Base-by-base conservation (phyloP, 2,329 filamentous ascomycete species). In the Dryadomyces quercus-mongolicae region DNA sequence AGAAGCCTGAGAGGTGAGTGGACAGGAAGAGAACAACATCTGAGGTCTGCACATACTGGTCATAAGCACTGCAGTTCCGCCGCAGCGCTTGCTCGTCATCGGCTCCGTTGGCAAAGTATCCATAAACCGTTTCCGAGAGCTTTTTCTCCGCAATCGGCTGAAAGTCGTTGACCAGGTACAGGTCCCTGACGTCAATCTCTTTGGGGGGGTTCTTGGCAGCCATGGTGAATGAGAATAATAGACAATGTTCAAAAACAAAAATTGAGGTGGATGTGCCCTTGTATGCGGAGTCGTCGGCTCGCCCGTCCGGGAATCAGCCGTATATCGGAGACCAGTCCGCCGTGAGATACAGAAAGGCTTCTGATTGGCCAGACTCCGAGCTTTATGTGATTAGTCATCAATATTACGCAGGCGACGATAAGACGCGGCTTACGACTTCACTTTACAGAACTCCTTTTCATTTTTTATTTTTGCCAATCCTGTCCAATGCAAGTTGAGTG, bases 61-160 rank as follows among this genome's bases (percentile, higher is more conserved):
- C 52, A 31, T 54, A 58, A 15, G 56, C 56, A 5, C 49, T n/a
- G 22, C 31, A 46, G 12, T 56, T 58, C 22, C 56, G 55, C n/a
- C 44, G 46, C 15, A 56, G 25, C 6, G 55, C 56, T n/a, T 50
- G 51, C 36, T 53, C 49, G 22, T 58, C 56, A 36, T 53, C 55
- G 5, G 56, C 52, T 9, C 56, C 56, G 22, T 58, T 48, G 20
- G 31, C 50, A 43, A 36, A 56, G 44, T 56, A 58, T 22, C 45
- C 21, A 21, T n/a, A 31, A 16, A 34, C 21, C 45, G 45, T 15
- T 15, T n/a, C 21, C 15, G 45, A n/a, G 12, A 48, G 21, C 45
- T 34, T 31, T 16, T 48, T 48, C 45, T 48, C 45, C 5, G 45
- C 45, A 13, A 48, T 48, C 21, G 45, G 45, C 45, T 48, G 21